Base-by-base conservation (phyloP, 1,284 basidiomycete species). In the Naganishia sp. region DNA sequence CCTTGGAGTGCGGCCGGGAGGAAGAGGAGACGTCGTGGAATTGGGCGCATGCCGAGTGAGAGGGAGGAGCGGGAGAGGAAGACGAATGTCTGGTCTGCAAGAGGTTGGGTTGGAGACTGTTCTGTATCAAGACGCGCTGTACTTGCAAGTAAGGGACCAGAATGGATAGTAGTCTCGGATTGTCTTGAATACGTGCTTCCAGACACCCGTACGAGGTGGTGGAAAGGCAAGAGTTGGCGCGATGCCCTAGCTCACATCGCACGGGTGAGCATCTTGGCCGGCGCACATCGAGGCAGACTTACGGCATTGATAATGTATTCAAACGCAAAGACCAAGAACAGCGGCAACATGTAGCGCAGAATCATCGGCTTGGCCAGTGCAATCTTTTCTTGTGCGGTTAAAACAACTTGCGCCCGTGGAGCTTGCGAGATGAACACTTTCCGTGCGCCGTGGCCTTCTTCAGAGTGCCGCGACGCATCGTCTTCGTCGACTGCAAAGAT, bases 21-120 rank as follows among this genome's bases (percentile, higher is more conserved):
- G 5, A 90, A 83, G 1, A 99, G 85, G 17, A 91, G 79, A 0
- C 78, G 81, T 4, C 81, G 75, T 0, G 94, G 93, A 6, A 98
- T 82, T 0, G 95, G 86, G 0, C 93, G 92, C 2, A 98, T 74
- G 11, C 90, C 90, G 52, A 97, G 79, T 0, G 92, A 91, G 58
- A 96, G 90, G 4, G 92, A 90, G 0, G 94, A 96, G 3, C 96
- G 89, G 1, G 94, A 97, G 68, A 98, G 76, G 81, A 99, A 99
- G 54, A 99, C 95, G 53, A 94, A 93, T 17, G 90, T 87, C 83
- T 99, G 92, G 76, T 93, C 75, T 76, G 68, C 18, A 31, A 25
- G 47, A 31, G 13, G 49, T n/a, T 68, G 45, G 42, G 53, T 41
- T 56, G 54, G 64, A 32, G 15, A 32, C 31, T 7, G 21, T 13